These are phyloP conservation scores for Diplodia scrobiculata DNA, from an alignment of 2,329 filamentous ascomycete genomes.

Conservation along the genomic window DNA sequence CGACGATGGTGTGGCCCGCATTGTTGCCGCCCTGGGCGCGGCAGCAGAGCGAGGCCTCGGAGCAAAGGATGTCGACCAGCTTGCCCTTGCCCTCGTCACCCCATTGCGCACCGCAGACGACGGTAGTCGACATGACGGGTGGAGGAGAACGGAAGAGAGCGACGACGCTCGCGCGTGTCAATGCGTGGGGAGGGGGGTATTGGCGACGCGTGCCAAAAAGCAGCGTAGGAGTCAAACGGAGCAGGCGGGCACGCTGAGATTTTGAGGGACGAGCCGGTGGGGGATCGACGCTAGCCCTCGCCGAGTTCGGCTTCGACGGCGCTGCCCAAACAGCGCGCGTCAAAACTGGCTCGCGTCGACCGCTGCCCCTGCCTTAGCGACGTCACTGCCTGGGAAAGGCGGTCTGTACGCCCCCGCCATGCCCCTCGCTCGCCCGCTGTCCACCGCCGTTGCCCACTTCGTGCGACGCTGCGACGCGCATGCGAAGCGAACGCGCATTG, in stretches of 20 bases:
- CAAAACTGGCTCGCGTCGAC: neutral
- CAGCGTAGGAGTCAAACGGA: conserved; percentile 28
- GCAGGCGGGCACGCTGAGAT: conserved; percentile 17
- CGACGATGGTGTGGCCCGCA: conserved; percentile 52
- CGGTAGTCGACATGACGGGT: conserved; percentile 53
- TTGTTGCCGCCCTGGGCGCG: conserved; percentile 64
- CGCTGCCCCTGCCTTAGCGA: neutral
- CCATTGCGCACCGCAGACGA: conserved; percentile 63
- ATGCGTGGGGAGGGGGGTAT: conserved; percentile 9
- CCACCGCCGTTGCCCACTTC: neutral
- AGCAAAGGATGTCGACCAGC: conserved; percentile 60
- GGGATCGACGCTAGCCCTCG: conserved; percentile 12
- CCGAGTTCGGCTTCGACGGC: conserved; percentile 14
- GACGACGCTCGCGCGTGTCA: conserved; percentile 11
- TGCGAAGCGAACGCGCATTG: neutral
- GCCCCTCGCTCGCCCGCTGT: neutral
- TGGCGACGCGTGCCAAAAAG: conserved; percentile 29
- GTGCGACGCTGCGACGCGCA: neutral
- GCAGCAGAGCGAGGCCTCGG: conserved; percentile 59
- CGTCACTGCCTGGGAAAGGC: conserved; percentile 8
- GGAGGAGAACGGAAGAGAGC: neutral
- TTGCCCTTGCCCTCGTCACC: conserved; percentile 64
- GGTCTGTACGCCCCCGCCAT: conserved; percentile 2
- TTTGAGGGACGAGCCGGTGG: conserved; percentile 23
- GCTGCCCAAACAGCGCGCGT: neutral